Evolutionary conservation across 805 yeast species (phyloP).

Genomic region (Alloascoidea africana): DNA sequence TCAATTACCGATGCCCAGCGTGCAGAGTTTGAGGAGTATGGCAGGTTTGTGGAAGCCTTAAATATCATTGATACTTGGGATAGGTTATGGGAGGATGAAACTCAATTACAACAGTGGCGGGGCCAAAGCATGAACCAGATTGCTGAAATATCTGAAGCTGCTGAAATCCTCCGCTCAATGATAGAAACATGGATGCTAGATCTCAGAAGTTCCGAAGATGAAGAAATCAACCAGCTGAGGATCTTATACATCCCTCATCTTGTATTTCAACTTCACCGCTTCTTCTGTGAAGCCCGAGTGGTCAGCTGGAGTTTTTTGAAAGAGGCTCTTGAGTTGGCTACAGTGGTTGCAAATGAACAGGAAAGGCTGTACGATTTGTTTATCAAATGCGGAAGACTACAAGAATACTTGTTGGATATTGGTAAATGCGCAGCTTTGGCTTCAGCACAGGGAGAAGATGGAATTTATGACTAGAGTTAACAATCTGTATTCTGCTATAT

Average conservation of each 20-base stretch:
- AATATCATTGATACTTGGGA: slow-evolving; percentile 37
- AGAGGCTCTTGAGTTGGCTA: slow-evolving; percentile 45
- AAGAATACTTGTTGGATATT: slow-evolving; percentile 34
- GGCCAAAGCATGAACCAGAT: not conserved
- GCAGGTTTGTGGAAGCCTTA: slow-evolving; percentile 25
- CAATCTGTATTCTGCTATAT: not conserved
- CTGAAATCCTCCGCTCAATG: slow-evolving; percentile 1
- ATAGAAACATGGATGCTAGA: slow-evolving; percentile 8
- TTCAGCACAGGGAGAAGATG: slow-evolving; percentile 23
- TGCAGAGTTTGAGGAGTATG: slow-evolving; percentile 36
- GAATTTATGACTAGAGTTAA: slow-evolving; percentile 19
- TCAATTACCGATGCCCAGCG: slow-evolving; percentile 20
- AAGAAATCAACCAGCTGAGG: slow-evolving; percentile 37
- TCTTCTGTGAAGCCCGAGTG: slow-evolving; percentile 27
- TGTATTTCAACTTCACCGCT: slow-evolving; percentile 49
- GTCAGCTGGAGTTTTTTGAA: slow-evolving; percentile 28
- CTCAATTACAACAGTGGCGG: not conserved
- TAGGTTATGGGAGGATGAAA: slow-evolving; percentile 8
- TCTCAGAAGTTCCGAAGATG: slow-evolving; percentile 18
- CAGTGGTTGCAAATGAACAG: slow-evolving; percentile 52
- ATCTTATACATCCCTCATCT: slow-evolving; percentile 59
- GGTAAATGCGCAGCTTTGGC: slow-evolving; percentile 46
- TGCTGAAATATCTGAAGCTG: slow-evolving; percentile 8
- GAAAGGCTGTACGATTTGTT: slow-evolving; percentile 49
- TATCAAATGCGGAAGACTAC: slow-evolving; percentile 35